A percentile compares a stretch with the other conserved stretches of the same genome.
These are phyloP conservation scores for Oryza coarctata DNA, from an alignment of 176 grass and related monocot genomes.

Conservation along the genomic window DNA sequence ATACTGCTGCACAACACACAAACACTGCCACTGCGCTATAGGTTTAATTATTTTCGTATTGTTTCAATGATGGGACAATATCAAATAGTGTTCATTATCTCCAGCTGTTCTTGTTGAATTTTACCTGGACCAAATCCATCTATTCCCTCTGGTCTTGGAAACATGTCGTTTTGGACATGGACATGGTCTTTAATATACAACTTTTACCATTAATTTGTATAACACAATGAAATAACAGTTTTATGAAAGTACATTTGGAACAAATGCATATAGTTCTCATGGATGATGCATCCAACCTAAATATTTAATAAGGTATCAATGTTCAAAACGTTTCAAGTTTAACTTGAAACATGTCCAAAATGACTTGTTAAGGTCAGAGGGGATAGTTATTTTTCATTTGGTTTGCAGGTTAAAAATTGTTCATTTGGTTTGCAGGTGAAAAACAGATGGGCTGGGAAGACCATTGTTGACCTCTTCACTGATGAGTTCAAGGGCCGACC, in stretches of 20 bases:
- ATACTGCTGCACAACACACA: background rate
- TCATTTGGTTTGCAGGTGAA: slow-evolving; percentile 58
- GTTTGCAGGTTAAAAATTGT: slow-evolving; percentile 78
- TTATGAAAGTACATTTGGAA: too few species aligned
- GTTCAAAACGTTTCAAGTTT: background rate
- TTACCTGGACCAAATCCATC: slow-evolving; percentile 13
- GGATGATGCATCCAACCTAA: background rate
- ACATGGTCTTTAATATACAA: background rate
- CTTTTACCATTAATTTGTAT: background rate
- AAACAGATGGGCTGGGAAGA: slow-evolving; percentile 91
- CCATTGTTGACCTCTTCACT: slow-evolving; percentile 91
- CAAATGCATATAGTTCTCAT: background rate
- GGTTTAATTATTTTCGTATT: background rate
- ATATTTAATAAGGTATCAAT: background rate
- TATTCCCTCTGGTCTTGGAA: background rate
- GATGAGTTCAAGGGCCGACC: slow-evolving; percentile 89
- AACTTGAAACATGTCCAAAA: background rate
- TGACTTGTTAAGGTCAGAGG: background rate
- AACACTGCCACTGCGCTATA: background rate
- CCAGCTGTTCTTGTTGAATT: background rate
- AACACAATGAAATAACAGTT: too few species aligned
- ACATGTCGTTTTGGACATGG: background rate
- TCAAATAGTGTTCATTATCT: background rate
- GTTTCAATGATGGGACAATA: background rate
- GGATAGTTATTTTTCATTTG: background rate